Evolutionary conservation across 129 eudicot species (phyloP).

Genomic region (Lonicera japonica): DNA sequence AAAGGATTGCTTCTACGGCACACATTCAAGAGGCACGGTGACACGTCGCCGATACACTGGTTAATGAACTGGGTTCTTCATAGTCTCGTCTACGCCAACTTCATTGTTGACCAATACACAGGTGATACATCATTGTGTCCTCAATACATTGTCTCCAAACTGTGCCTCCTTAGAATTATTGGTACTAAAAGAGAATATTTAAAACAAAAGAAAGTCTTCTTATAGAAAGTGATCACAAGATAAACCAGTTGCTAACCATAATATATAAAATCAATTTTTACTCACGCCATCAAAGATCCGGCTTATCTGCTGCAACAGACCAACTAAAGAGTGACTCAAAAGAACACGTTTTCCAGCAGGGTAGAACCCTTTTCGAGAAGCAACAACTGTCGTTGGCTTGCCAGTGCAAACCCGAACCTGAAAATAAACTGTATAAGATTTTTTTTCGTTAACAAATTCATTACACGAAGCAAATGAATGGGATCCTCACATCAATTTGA

Average conservation of each 20-base stretch:
- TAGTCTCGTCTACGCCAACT: too few relatives aligned
- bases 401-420: constrained; percentile 90
- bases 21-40: too few relatives aligned
- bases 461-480: constrained; percentile 9
- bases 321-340: constrained; percentile 71
- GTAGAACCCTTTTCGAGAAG: constrained; percentile 74
- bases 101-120: too few relatives aligned
- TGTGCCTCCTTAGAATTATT: not conserved
- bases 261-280: constrained; percentile 3
- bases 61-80: too few relatives aligned
- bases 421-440: not conserved
- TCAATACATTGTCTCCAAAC: not conserved
- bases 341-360: constrained; percentile 70
- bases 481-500: constrained; percentile 78
- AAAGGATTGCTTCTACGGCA: too few relatives aligned
- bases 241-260: not conserved
- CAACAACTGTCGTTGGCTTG: constrained; percentile 88
- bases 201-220: not conserved
- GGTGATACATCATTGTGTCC: too few relatives aligned
- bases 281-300: constrained; percentile 81
- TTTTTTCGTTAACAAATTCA: not conserved
- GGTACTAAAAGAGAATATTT: not conserved
- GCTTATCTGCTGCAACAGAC: constrained; percentile 74
- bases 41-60: too few relatives aligned
- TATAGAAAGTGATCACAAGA: not conserved